Percentiles rank a stretch among this genome's conserved stretches.
Conservation (phyloP, 306 rosid genomes). For the Citrullus amarus region DNA sequence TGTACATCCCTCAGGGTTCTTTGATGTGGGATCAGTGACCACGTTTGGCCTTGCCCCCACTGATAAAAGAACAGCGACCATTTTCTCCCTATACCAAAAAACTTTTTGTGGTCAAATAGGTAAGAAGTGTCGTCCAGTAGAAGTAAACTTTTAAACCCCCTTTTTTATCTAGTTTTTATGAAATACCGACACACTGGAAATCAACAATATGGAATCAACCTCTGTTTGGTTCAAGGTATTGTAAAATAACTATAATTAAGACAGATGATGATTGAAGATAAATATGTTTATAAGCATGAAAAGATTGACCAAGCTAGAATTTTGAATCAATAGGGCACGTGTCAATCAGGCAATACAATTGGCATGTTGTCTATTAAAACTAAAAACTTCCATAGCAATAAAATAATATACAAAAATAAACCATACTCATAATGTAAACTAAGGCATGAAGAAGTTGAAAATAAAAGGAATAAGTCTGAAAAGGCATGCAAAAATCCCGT, state of each 20-base stretch:
- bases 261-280: background rate
- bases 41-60: conserved; percentile 85
- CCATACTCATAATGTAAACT: background rate
- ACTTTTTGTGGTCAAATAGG: background rate
- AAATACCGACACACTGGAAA: background rate
- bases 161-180: background rate
- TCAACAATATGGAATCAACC: background rate
- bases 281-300: background rate
- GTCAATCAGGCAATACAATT: background rate
- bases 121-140: background rate
- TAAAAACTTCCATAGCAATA: background rate
- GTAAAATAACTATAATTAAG: background rate
- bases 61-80: conserved; percentile 68
- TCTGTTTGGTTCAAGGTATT: background rate
- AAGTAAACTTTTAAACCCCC: background rate
- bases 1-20: conserved; percentile 62
- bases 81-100: conserved; percentile 49
- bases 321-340: background rate
- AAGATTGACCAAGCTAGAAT: background rate
- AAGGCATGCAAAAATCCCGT: background rate
- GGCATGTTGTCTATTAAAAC: background rate
- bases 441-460: background rate
- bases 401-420: background rate
- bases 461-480: background rate
- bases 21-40: conserved; percentile 81